Percentiles rank a stretch among this genome's conserved stretches.
These are phyloP conservation scores for Neurospora terricola DNA, from an alignment of 495 filamentous ascomycete species.

Conservation along the genomic window DNA sequence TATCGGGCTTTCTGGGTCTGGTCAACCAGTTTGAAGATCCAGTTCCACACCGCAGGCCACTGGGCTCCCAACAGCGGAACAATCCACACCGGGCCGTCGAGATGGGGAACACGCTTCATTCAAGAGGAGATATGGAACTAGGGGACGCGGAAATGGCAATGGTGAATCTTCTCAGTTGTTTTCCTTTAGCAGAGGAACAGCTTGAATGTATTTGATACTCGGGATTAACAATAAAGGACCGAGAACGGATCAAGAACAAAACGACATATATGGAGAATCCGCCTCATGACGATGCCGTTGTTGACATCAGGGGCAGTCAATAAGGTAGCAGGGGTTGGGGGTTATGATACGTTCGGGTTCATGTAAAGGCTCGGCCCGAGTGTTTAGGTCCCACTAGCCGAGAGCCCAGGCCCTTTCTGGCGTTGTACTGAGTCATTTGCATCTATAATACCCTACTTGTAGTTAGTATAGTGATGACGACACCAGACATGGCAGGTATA, in stretches of 20 bases:
- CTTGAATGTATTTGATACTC: background rate
- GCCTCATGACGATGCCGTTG: background rate
- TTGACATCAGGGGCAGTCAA: background rate
- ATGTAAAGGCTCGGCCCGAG: background rate
- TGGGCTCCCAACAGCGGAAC: constrained; percentile 4
- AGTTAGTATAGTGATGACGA: background rate
- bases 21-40: background rate
- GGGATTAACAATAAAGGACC: background rate
- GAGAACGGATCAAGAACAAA: background rate
- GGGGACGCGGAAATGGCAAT: constrained; percentile 12
- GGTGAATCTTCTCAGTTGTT: constrained; percentile 8
- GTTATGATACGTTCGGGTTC: background rate
- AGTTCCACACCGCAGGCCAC: background rate
- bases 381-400: background rate
- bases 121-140: constrained; percentile 42
- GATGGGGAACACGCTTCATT: constrained; percentile 36
- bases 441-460: background rate
- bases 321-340: background rate
- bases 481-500: background rate
- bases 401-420: background rate
- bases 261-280: background rate
- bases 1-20: background rate
- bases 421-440: background rate
- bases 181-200: background rate
- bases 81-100: constrained; percentile 49